Conservation (phyloP, 176 grass and related monocot genomes). For the Hyparrhenia diplandra region DNA sequence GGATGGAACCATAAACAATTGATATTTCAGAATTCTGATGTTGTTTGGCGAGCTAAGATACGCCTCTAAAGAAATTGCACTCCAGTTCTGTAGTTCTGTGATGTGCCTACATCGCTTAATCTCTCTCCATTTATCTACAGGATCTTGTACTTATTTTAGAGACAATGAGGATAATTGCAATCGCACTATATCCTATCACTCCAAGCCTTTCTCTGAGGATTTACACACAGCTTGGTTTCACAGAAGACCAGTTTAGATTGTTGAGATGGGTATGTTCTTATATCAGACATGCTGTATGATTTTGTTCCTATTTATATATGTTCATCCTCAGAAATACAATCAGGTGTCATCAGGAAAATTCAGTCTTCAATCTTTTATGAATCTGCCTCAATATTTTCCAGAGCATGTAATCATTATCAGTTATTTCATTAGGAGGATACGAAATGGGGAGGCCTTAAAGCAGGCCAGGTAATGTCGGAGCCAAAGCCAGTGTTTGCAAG, state of each 20-base stretch:
- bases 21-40: not conserved
- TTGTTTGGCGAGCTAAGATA: not conserved
- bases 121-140: constrained; percentile 40
- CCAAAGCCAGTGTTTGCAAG: constrained; percentile 77
- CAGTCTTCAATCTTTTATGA: not conserved
- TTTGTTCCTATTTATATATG: not conserved
- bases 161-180: constrained; percentile 88
- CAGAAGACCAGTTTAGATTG: constrained; percentile 65
- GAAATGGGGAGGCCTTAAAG: constrained; percentile 80
- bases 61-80: not conserved
- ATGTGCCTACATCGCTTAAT: not conserved
- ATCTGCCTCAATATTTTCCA: not conserved
- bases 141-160: constrained; percentile 96
- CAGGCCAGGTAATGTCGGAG: constrained; percentile 68
- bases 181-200: constrained; percentile 69
- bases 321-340: not conserved
- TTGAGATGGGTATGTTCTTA: constrained; percentile 73
- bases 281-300: constrained; percentile 9
- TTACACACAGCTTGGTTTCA: constrained; percentile 82
- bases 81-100: not conserved
- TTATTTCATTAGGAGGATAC: constrained; percentile 60
- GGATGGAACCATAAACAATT: not conserved
- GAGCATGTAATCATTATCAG: constrained; percentile 17
- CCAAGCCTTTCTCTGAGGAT: constrained; percentile 84
- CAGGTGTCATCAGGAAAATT: not conserved